These are phyloP conservation scores for Dissophora globulifera DNA, from an alignment of 192 early-diverging fungal species.

Conservation along the genomic window DNA sequence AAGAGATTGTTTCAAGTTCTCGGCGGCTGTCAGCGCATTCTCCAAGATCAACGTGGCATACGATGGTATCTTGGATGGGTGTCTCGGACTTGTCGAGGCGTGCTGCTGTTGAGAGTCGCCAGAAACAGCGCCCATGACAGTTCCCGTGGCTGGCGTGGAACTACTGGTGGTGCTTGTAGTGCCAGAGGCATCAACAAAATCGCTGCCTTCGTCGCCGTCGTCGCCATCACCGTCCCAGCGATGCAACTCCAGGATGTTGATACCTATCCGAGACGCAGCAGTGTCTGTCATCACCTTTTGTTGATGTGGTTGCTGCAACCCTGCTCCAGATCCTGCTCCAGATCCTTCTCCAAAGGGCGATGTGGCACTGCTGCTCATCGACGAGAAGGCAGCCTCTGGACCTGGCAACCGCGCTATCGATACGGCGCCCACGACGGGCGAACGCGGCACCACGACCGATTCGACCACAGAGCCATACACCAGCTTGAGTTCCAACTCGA, in stretches of 20 bases:
- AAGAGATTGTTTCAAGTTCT: constrained; percentile 3
- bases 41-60: constrained; percentile 25
- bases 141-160: too few species aligned
- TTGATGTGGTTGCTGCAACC: neutral
- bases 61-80: neutral
- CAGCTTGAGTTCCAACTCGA: constrained; percentile 62
- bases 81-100: neutral
- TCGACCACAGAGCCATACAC: constrained; percentile 18
- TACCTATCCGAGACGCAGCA: constrained; percentile 20
- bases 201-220: neutral
- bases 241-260: neutral
- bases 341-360: too few species aligned
- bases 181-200: too few species aligned
- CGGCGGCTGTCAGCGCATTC: constrained; percentile 13
- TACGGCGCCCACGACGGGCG: neutral
- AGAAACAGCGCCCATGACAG: too few species aligned
- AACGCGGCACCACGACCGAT: neutral
- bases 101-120: neutral
- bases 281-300: neutral
- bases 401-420: neutral
- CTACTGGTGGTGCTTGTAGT: too few species aligned
- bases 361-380: too few species aligned
- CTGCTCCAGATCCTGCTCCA: neutral
- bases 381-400: neutral
- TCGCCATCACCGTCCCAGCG: constrained; percentile 16